A percentile compares a stretch with the other conserved stretches of the same genome.
Conservation (phyloP, 345 rosid species). For the Bruguiera gymnorhiza region DNA sequence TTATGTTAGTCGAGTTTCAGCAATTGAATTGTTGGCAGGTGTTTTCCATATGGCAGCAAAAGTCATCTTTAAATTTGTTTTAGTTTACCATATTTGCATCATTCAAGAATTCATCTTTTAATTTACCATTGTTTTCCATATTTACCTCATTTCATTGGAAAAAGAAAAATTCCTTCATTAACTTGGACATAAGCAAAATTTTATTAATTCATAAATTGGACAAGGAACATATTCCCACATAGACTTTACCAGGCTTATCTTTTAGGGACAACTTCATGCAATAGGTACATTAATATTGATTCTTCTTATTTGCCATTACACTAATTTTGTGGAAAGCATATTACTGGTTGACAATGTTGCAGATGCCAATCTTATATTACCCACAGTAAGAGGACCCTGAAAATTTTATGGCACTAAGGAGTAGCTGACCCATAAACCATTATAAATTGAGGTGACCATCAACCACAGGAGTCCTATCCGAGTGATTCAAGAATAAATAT, state of each 20-base stretch:
- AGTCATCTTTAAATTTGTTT: too few species aligned
- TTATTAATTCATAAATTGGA: not conserved
- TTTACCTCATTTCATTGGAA: not conserved
- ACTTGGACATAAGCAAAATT: not conserved
- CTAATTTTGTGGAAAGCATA: not conserved
- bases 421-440: not conserved
- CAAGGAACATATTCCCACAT: not conserved
- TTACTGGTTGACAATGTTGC: not conserved
- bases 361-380: not conserved
- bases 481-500: conserved; percentile 5
- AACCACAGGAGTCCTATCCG: conserved; percentile 5
- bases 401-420: not conserved
- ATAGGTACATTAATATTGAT: not conserved
- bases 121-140: too few species aligned
- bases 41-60: not conserved
- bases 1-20: not conserved
- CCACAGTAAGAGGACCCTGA: not conserved
- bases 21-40: not conserved
- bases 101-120: too few species aligned
- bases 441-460: not conserved
- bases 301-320: not conserved
- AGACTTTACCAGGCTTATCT: not conserved
- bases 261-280: not conserved
- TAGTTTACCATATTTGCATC: too few species aligned
- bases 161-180: not conserved